phyloP scores from a whole-genome alignment of 2,329 filamentous ascomycete genomes.

The Ploettnerulaceae sp. region DNA sequence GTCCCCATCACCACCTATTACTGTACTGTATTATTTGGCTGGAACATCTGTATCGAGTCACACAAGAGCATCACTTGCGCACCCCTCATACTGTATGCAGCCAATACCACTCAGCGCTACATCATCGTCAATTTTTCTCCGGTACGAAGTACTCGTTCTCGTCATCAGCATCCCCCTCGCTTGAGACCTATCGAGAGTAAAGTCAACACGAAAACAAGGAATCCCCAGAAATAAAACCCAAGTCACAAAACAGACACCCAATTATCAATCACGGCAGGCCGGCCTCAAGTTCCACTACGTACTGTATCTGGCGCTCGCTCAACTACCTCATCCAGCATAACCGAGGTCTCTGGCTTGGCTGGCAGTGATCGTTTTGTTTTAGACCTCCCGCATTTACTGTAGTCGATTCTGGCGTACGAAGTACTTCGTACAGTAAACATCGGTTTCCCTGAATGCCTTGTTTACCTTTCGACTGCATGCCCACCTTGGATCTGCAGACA shows the following conservation, averaged over 20 bases:
- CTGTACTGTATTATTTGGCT: no score
- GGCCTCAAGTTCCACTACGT: conserved; percentile 1
- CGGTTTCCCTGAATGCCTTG: no score
- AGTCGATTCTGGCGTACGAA: no score
- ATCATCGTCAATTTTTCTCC: no score
- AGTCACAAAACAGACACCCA: neutral
- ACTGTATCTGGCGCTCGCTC: neutral
- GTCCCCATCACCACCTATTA: no score
- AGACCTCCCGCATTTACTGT: no score
- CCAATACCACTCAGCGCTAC: no score
- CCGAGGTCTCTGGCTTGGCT: neutral
- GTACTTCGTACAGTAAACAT: neutral
- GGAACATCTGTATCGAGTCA: no score
- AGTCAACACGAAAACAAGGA: no score
- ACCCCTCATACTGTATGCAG: neutral
- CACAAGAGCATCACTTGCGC: conserved; percentile 1
- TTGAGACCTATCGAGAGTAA: no score
- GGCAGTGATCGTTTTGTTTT: conserved; percentile 9
- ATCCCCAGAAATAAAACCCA: conserved; percentile 2
- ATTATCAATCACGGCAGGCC: neutral
- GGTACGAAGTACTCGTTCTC: neutral
- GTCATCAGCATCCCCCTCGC: neutral
- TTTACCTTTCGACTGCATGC: neutral
- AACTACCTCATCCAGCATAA: conserved; percentile 13
- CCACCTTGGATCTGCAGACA: conserved; percentile 10